Evolutionary conservation across 2,329 filamentous ascomycete species (phyloP).

Genomic region (Fusarium xylarioides): DNA sequence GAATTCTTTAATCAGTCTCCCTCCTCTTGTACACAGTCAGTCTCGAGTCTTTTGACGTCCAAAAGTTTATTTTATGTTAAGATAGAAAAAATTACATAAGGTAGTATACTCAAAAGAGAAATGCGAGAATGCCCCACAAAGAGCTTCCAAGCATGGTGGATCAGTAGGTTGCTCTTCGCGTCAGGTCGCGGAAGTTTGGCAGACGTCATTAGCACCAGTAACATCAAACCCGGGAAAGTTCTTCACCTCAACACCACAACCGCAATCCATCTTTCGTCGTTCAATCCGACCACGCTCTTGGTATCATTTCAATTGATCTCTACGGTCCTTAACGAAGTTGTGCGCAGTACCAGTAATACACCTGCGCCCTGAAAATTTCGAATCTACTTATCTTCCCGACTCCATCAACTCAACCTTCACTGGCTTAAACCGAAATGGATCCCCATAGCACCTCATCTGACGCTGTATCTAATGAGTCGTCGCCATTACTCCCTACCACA

Average conservation of each 20-base stretch:
- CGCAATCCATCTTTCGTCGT: conserved; percentile 20
- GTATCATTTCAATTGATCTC: neutral
- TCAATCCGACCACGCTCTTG: neutral
- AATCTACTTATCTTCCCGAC: conserved; percentile 5
- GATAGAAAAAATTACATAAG: neutral
- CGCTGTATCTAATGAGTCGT: conserved; percentile 44
- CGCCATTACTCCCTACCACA: conserved; percentile 48
- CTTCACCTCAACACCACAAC: conserved; percentile 27
- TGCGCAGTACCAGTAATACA: conserved; percentile 6
- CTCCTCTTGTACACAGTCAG: neutral
- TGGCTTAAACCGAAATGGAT: conserved; percentile 37
- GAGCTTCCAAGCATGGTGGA: neutral
- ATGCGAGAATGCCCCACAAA: neutral
- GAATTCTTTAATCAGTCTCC: neutral
- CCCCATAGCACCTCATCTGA: conserved; percentile 35
- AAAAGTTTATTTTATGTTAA: neutral
- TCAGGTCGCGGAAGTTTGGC: conserved; percentile 27
- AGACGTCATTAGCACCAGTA: conserved; percentile 38
- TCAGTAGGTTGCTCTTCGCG: neutral
- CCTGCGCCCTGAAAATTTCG: conserved; percentile 6
- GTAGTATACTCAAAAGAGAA: neutral
- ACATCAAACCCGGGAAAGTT: conserved; percentile 23
- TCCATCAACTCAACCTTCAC: conserved; percentile 14
- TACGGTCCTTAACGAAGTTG: neutral
- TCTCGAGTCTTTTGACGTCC: neutral